Evolutionary conservation across 495 filamentous ascomycete genomes (phyloP).

Genomic region (Trichocladium uniseriatum): DNA sequence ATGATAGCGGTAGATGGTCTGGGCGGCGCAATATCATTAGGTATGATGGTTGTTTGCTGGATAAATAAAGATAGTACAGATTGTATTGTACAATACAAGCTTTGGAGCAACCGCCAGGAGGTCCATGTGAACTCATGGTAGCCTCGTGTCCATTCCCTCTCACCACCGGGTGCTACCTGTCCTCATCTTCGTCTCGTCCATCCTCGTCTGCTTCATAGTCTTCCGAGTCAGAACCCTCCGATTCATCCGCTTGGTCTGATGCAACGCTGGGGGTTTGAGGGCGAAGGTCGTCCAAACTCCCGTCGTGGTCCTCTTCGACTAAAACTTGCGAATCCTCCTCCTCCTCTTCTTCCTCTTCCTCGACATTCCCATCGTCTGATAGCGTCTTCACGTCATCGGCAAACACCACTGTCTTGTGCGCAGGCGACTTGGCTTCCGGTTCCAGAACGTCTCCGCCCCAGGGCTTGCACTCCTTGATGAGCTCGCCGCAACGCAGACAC

Average conservation of each 20-base stretch:
- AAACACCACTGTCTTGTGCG: slow-evolving; percentile 62
- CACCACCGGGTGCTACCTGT: slow-evolving; percentile 41
- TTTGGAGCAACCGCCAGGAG: too few relatives aligned
- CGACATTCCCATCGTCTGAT: slow-evolving; percentile 5
- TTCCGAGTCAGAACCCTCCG: slow-evolving; percentile 31
- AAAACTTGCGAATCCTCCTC: slow-evolving; percentile 4
- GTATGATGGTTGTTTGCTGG: too few relatives aligned
- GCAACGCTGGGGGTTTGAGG: slow-evolving; percentile 3
- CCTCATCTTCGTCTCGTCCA: slow-evolving; percentile 30
- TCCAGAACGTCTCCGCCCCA: slow-evolving; percentile 82
- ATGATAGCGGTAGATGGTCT: too few relatives aligned
- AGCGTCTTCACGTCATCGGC: slow-evolving; percentile 41
- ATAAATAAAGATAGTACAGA: too few relatives aligned
- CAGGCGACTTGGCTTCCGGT: slow-evolving; percentile 44
- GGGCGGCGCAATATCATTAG: too few relatives aligned
- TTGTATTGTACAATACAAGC: too few relatives aligned
- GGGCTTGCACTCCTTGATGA: slow-evolving; percentile 81
- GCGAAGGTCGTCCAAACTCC: slow-evolving; percentile 4
- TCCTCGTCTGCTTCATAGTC: slow-evolving; percentile 39
- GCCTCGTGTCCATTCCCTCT: slow-evolving; percentile 16
- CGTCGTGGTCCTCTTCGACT: slow-evolving; percentile 7
- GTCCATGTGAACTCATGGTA: neutral
- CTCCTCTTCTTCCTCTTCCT: neutral
- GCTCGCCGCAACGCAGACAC: slow-evolving; percentile 83
- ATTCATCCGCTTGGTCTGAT: slow-evolving; percentile 12